Evolutionary conservation across 768 basidiomycete genomes (phyloP).

Genomic region (Fistulinella prunicolor): DNA sequence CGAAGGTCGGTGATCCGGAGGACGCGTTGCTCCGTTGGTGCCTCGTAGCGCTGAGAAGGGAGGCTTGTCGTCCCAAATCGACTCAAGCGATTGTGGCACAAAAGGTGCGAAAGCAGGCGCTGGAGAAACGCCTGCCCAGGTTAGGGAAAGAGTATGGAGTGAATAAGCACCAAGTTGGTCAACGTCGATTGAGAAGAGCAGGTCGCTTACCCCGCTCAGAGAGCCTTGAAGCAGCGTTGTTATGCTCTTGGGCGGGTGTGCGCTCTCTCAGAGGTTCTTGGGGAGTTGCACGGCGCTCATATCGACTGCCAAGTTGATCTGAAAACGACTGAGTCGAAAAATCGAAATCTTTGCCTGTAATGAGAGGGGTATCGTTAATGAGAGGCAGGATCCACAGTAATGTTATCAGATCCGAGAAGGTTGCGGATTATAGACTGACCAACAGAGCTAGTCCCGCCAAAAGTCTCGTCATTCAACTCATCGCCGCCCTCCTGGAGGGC

Average conservation of each 20-base stretch:
- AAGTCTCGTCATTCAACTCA: slow-evolving; percentile 96
- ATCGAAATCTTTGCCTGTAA: slow-evolving; percentile 86
- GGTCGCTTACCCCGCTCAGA: slow-evolving; percentile 30
- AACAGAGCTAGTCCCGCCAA: slow-evolving; percentile 67
- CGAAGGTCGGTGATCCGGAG: slow-evolving; percentile 32
- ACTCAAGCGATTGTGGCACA: slow-evolving; percentile 53
- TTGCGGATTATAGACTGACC: slow-evolving; percentile 51
- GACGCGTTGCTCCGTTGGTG: slow-evolving; percentile 46
- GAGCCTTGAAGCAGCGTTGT: slow-evolving; percentile 10
- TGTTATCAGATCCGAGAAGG: slow-evolving; percentile 12
- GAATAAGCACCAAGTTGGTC: slow-evolving; percentile 8
- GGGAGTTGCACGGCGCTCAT: slow-evolving; percentile 19
- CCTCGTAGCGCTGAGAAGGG: slow-evolving; percentile 67
- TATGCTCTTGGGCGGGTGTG: slow-evolving; percentile 29
- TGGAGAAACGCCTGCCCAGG: slow-evolving; percentile 28
- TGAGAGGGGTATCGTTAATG: slow-evolving; percentile 3
- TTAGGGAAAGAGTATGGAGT: slow-evolving; percentile 9
- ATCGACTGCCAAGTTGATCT: slow-evolving; percentile 14
- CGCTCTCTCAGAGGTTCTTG: slow-evolving; percentile 26
- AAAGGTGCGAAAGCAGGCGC: slow-evolving; percentile 31
- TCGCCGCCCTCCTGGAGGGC: slow-evolving; percentile 86
- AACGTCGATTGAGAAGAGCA: slow-evolving; percentile 6
- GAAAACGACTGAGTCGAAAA: slow-evolving; percentile 54
- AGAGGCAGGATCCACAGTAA: slow-evolving; percentile 5
- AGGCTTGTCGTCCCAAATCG: slow-evolving; percentile 82